phyloP scores from a whole-genome alignment of 768 basidiomycete species.

The Cystofilobasidium macerans region DNA sequence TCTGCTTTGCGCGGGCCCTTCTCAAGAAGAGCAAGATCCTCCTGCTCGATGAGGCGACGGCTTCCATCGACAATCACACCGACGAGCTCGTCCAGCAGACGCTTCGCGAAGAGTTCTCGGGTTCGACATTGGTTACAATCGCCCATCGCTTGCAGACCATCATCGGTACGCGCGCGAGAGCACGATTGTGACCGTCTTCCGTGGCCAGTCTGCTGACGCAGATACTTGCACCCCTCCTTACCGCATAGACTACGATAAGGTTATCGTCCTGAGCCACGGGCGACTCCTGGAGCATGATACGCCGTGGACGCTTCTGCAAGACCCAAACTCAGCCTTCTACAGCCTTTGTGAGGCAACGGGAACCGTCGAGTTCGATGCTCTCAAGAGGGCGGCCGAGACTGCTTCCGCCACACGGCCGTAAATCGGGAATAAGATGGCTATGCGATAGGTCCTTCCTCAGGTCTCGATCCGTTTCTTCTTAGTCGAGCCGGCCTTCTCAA shows the following conservation, averaged over 20 bases:
- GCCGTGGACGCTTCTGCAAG: conserved; percentile 16
- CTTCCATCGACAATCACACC: conserved; percentile 28
- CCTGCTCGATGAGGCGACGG: conserved; percentile 49
- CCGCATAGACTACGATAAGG: conserved; percentile 21
- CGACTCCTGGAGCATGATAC: conserved; percentile 13
- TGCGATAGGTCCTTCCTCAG: too few species aligned
- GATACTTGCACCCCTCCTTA: not conserved
- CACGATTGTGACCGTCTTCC: too few species aligned
- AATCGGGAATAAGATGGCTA: too few species aligned
- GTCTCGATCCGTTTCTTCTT: too few species aligned
- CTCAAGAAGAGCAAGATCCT: conserved; percentile 59
- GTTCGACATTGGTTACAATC: conserved; percentile 20
- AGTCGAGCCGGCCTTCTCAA: too few species aligned
- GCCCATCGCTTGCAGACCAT: conserved; percentile 11
- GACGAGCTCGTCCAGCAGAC: conserved; percentile 29
- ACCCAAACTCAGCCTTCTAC: conserved; percentile 20
- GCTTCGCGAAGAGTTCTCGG: conserved; percentile 26
- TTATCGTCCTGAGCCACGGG: conserved; percentile 13
- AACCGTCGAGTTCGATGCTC: conserved; percentile 12
- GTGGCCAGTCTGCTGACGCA: not conserved
- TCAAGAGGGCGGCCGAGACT: conserved; percentile 8
- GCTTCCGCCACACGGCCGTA: too few species aligned
- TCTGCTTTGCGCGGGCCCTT: conserved; percentile 73
- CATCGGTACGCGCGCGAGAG: not conserved
- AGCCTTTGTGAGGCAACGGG: conserved; percentile 22